Evolutionary conservation across 345 rosid species (phyloP), one percentile per base, ranked within the genome.

Genomic region (Dipteronia dyeriana): DNA sequence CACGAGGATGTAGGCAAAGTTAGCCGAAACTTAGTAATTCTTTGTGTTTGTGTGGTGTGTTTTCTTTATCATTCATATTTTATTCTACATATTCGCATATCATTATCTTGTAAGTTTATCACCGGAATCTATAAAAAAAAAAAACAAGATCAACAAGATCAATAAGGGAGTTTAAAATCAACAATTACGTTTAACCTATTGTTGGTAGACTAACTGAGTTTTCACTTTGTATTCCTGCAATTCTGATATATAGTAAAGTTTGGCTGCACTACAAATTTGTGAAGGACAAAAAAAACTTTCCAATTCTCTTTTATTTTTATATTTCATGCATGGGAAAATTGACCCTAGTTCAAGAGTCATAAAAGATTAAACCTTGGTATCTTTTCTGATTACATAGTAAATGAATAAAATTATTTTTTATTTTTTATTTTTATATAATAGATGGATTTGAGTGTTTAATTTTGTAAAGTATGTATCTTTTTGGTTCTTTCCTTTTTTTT

Each of bases 131-230:
- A n/a, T n/a, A n/a, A n/a, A n/a, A n/a, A n/a, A n/a, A n/a, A n/a
- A n/a, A n/a, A n/a, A n/a, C n/a, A n/a, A n/a, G n/a, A n/a, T n/a
- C n/a, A n/a, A n/a, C n/a, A n/a, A n/a, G n/a, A n/a, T n/a, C n/a
- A n/a, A n/a, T n/a, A n/a, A n/a, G n/a, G n/a, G n/a, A n/a, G n/a
- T n/a, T n/a, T n/a, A n/a, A n/a, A n/a, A n/a, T n/a, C n/a, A 45
- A 51, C 39, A 26, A 64, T 45, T 34, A 19, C 26, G 14, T 34
- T 38, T 19, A 25, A 25, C 1, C 54, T 43, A 16, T 56, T 22
- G 16, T 62, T 59, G 6, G 38, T 70, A 56, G 45, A 73, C 14
- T 59, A 22, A 26, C 65, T 60, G 56, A 41, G 19, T 73, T 73
- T 73, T 57, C 23, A 62, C 39, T 9, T 23, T 9, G 34, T 26